phyloP scores from a whole-genome alignment of 495 filamentous ascomycete species.

The Hypoxylon crocopeplum region DNA sequence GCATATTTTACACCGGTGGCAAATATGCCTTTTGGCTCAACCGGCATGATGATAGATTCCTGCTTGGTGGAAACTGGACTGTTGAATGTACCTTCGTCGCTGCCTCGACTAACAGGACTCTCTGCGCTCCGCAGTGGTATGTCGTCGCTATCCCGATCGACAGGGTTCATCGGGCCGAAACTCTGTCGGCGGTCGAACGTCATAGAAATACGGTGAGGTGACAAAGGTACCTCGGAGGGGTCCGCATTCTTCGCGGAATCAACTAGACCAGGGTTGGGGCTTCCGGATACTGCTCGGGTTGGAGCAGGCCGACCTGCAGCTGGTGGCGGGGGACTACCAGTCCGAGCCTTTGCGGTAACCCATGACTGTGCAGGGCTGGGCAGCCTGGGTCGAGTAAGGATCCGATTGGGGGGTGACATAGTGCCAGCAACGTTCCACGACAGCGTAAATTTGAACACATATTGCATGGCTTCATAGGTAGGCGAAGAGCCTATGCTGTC shows the following conservation, averaged over 20 bases:
- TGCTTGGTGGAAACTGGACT: slow-evolving; percentile 22
- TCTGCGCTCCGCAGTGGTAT: slow-evolving; percentile 19
- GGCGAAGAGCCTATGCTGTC: slow-evolving; percentile 52
- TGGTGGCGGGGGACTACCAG: slow-evolving; percentile 47
- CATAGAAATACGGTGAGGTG: slow-evolving; percentile 27
- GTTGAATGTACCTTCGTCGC: slow-evolving; percentile 22
- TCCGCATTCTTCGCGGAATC: slow-evolving; percentile 54
- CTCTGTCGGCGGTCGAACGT: slow-evolving; percentile 28
- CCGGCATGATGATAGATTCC: slow-evolving; percentile 43
- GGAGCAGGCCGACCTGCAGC: slow-evolving; percentile 49
- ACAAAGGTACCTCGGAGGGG: slow-evolving; percentile 18
- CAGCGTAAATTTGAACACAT: slow-evolving; percentile 55
- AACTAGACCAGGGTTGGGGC: slow-evolving; percentile 50
- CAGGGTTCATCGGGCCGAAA: slow-evolving; percentile 20
- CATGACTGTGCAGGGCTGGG: slow-evolving; percentile 72
- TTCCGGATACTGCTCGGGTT: slow-evolving; percentile 53
- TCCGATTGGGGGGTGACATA: slow-evolving; percentile 44
- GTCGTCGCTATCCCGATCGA: slow-evolving; percentile 32
- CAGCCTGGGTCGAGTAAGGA: slow-evolving; percentile 74
- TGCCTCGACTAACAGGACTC: slow-evolving; percentile 16
- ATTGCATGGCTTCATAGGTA: slow-evolving; percentile 50
- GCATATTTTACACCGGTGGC: slow-evolving; percentile 67
- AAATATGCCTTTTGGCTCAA: slow-evolving; percentile 48
- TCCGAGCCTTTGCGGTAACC: slow-evolving; percentile 51
- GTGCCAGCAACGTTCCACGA: slow-evolving; percentile 39